Base-by-base conservation (phyloP, 1,139 yeast genomes). In the Kurtzmaniella quercitrusa region DNA sequence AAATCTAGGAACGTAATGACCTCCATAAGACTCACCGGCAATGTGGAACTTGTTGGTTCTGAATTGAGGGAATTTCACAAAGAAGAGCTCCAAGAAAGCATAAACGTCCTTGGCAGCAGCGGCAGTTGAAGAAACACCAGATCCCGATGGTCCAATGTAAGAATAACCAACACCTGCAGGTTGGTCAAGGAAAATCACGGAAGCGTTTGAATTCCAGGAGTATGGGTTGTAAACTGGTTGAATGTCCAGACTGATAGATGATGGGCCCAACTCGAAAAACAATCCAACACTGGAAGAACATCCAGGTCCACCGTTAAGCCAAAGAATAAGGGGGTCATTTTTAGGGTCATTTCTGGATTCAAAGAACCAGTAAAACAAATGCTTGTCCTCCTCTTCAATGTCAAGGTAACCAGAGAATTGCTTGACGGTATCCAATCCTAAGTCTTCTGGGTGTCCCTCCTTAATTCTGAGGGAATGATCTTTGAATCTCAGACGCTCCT, bases 231-330 rank as follows among this genome's bases (percentile, higher is more conserved):
- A 63, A 18, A 70, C 66, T 2, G 83, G 83, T 47, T 72, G 70
- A 45, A 78, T 58, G 41, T 77, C 70, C 17, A 68, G 66, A 39
- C 70, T 68, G 48, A 82, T 71, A 14, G 77, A 62, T 2, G 87
- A 70, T 9, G 88, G 86, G 2, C 90, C 89, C 52, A 81, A 65
- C 56, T 82, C 89, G 53, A 82, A 82, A 54, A 82, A 72, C 44
- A 81, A 63, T 6, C 89, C 89, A 6, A 86, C 79, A 57, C 81
- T 62, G 9, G 86, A 80, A 3, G 87, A 81, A 58, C 89, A 82
- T 4, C 89, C 89, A 14, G 90, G 89, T 3, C 89, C 89, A 45
- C 89, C 89, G 53, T 83, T 83, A 55, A 83, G 67, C 89, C 89
- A 82, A 46, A 83, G 66, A 44, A 83, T 70, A 18, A 82, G 75